These are phyloP conservation scores for Daedaleopsis sinensis DNA, from an alignment of 768 basidiomycete genomes.

Conservation along the genomic window DNA sequence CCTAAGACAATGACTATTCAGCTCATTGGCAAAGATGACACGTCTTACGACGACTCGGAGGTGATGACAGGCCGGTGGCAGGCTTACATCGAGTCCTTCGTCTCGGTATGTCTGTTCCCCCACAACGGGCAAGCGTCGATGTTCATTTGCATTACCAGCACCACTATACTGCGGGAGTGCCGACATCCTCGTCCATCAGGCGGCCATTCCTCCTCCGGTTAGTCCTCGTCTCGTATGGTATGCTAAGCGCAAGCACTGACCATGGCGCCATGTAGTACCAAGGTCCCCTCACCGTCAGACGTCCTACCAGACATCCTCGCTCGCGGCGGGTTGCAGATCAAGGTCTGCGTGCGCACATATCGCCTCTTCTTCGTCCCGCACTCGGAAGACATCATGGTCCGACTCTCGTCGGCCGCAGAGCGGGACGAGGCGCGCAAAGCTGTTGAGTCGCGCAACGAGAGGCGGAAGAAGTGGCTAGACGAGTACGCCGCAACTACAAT, in stretches of 20 bases:
- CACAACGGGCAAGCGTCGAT: not conserved
- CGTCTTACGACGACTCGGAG: conserved; percentile 74
- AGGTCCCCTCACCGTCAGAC: conserved; percentile 43
- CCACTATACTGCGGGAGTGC: conserved; percentile 58
- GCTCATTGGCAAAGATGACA: conserved; percentile 79
- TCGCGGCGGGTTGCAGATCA: conserved; percentile 72
- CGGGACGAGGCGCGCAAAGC: conserved; percentile 30
- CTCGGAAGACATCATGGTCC: conserved; percentile 68
- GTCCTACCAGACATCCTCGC: conserved; percentile 23
- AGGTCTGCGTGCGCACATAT: conserved; percentile 83
- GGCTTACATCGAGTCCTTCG: conserved; percentile 75
- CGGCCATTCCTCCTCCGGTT: conserved; percentile 72
- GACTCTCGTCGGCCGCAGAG: conserved; percentile 45
- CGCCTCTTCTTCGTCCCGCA: conserved; percentile 76
- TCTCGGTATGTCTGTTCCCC: conserved; percentile 43
- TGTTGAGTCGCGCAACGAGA: conserved; percentile 14
- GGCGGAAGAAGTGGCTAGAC: conserved; percentile 31
- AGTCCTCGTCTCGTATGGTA: conserved; percentile 18
- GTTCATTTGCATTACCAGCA: conserved; percentile 40
- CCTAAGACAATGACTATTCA: conserved; percentile 72
- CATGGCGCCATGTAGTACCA: conserved; percentile 2
- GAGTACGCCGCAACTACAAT: conserved; percentile 18
- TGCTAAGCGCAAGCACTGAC: conserved; percentile 30
- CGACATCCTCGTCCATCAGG: conserved; percentile 41
- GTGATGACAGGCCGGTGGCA: conserved; percentile 80